Conservation (phyloP, 1,284 basidiomycete species). For the Agaricales sp. region DNA sequence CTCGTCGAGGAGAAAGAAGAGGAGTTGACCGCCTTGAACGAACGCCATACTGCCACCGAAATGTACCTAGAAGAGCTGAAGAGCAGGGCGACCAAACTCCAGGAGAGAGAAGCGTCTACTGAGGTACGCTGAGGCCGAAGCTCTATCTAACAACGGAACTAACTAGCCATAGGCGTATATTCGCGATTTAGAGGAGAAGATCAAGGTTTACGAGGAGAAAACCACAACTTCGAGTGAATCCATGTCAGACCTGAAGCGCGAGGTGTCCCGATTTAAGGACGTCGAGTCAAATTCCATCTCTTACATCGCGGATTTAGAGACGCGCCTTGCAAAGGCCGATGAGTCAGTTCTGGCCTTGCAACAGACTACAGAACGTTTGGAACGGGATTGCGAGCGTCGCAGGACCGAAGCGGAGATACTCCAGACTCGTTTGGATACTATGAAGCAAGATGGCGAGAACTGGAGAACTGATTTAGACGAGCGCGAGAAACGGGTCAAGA, state of each 20-base stretch:
- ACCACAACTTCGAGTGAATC: slow-evolving; percentile 68
- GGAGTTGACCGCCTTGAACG: slow-evolving; percentile 55
- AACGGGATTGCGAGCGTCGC: slow-evolving; percentile 63
- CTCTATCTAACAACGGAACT: slow-evolving; percentile 8
- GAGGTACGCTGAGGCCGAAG: slow-evolving; percentile 44
- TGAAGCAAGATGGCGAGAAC: slow-evolving; percentile 60
- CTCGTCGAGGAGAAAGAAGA: slow-evolving; percentile 85
- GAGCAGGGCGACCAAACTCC: slow-evolving; percentile 68
- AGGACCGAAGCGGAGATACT: slow-evolving; percentile 62
- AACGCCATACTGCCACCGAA: slow-evolving; percentile 72
- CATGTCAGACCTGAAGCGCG: slow-evolving; percentile 74
- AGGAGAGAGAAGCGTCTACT: slow-evolving; percentile 83
- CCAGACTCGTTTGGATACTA: slow-evolving; percentile 59
- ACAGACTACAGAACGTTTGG: slow-evolving; percentile 67
- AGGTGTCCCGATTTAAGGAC: slow-evolving; percentile 73
- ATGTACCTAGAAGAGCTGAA: slow-evolving; percentile 82
- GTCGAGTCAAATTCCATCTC: slow-evolving; percentile 59
- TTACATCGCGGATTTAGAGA: slow-evolving; percentile 89
- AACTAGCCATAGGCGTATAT: slow-evolving; percentile 64
- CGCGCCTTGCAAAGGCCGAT: slow-evolving; percentile 71
- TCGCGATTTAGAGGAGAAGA: slow-evolving; percentile 83
- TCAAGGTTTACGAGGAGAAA: slow-evolving; percentile 75
- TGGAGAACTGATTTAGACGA: slow-evolving; percentile 78
- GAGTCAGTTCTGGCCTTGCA: slow-evolving; percentile 62
- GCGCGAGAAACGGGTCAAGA: slow-evolving; percentile 64